These are phyloP conservation scores for Zygosaccharomyces sapae DNA, from an alignment of 1,139 yeast species.

Conservation along the genomic window DNA sequence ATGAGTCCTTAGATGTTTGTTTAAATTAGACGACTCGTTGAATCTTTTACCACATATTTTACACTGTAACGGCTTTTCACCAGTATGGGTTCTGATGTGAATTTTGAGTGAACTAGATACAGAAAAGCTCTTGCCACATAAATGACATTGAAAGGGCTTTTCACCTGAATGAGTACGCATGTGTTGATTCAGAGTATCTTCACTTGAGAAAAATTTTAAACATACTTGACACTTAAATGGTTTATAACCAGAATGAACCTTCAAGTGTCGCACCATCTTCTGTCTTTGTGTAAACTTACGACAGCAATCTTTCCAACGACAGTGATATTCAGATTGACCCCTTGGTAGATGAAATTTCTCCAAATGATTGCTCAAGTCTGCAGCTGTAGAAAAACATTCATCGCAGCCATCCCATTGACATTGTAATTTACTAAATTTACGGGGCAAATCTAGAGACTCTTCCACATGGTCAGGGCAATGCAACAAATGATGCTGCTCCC, in stretches of 20 bases:
- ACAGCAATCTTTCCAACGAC: constrained; percentile 77
- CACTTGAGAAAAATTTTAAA: constrained; percentile 57
- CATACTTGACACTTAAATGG: constrained; percentile 71
- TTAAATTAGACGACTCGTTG: constrained; percentile 82
- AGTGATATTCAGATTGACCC: constrained; percentile 64
- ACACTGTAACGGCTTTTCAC: constrained; percentile 83
- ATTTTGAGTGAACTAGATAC: constrained; percentile 52
- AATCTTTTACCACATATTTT: constrained; percentile 81
- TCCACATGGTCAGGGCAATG: constrained; percentile 15
- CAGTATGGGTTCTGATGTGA: constrained; percentile 83
- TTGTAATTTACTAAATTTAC: constrained; percentile 1
- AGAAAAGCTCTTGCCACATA: constrained; percentile 64
- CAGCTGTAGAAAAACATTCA: constrained; percentile 46
- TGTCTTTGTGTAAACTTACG: constrained; percentile 79
- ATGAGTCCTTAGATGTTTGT: constrained; percentile 80
- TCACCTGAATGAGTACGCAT: constrained; percentile 86
- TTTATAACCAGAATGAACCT: constrained; percentile 79
- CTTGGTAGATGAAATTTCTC: constrained; percentile 64
- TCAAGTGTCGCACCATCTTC: constrained; percentile 78
- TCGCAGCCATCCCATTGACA: constrained; percentile 45
- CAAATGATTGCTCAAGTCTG: constrained; percentile 67
- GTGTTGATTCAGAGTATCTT: constrained; percentile 58
- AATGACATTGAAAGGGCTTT: constrained; percentile 65
- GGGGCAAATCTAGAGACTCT: background rate
- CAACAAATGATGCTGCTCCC: constrained; percentile 15